Base-by-base conservation (phyloP, 2,329 filamentous ascomycete species). In the Nemania sp. region DNA sequence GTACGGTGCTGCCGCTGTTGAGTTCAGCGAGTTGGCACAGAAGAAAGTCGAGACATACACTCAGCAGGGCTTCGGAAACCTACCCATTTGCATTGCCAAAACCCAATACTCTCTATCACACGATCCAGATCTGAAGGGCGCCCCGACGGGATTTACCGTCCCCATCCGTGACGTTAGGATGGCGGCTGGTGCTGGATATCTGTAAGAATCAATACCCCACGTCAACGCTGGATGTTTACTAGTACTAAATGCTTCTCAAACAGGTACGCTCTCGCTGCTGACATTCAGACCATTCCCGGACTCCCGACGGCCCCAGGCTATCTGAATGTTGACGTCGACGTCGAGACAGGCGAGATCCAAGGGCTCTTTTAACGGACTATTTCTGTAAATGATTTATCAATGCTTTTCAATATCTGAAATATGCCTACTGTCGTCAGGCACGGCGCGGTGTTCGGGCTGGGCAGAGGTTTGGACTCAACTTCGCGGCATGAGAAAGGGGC, bases 221-320 rank as follows among this genome's bases (percentile, higher is more conserved):
- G 21, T 20, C 10, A 54, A 37, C 32, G 29, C 6, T 53, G 13
- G 7, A 39, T 17, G n/a, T 61, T 17, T 49, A 20, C 10, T 5
- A 18, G 72, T 64, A 67, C 77, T 82, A 73, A 82, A 48, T n/a
- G 17, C 15, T 17, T 18, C 20, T 39, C 20, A 11, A 48, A 46
- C 67, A 90, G 90, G 55, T 97, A 97, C 70, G 95, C 95, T 6
- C 84, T 98, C 63, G 95, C 95, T 55, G 95, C 95, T 13, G 95
- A 99, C 73, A 98, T 99, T 67, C 95, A 98, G 81, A 99, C 95
- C 1, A 99, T 99, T 66, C 95, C 95, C 13, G 95, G 95, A 63
- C 81, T 99, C 66, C 94, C 94, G 10, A 98, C 95, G 9, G 94
- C 94, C 18, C 95, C 94, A 9, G 95, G 95, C 11, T 98, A 98